phyloP scores from a whole-genome alignment of 2,329 filamentous ascomycete species.

The Sclerotiophoma versabilis region DNA sequence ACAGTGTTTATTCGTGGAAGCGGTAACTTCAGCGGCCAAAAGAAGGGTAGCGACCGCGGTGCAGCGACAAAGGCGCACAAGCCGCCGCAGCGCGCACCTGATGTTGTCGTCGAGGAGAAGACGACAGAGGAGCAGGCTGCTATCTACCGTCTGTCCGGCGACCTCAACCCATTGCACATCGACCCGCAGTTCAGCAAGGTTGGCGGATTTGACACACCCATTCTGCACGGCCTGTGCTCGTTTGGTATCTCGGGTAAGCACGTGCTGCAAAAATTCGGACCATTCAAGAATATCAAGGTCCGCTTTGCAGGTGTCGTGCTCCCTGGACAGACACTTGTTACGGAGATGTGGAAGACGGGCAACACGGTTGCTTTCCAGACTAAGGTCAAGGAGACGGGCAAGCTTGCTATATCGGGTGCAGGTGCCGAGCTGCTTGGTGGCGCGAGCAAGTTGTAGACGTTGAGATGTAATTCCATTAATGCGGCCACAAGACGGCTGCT shows the following conservation, averaged over 20 bases:
- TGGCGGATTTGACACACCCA: slow-evolving; percentile 92
- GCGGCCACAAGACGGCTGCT: slow-evolving; percentile 1
- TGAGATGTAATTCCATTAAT: background rate
- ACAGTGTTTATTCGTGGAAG: slow-evolving; percentile 92
- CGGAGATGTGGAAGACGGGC: slow-evolving; percentile 93
- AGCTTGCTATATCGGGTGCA: slow-evolving; percentile 81
- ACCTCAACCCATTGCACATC: slow-evolving; percentile 95
- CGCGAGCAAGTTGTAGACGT: slow-evolving; percentile 48
- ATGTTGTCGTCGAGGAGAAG: slow-evolving; percentile 82
- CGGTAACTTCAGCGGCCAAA: slow-evolving; percentile 86
- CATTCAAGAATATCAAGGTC: slow-evolving; percentile 91
- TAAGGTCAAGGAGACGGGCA: slow-evolving; percentile 91
- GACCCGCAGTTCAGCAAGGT: slow-evolving; percentile 94
- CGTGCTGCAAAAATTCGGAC: slow-evolving; percentile 81
- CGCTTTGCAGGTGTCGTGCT: slow-evolving; percentile 86
- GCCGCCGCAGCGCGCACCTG: slow-evolving; percentile 77
- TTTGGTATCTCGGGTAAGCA: slow-evolving; percentile 93
- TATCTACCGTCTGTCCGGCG: slow-evolving; percentile 89
- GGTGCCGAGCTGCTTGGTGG: slow-evolving; percentile 75
- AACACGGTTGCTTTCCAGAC: slow-evolving; percentile 83
- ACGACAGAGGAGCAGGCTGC: slow-evolving; percentile 92
- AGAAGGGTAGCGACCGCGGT: slow-evolving; percentile 79
- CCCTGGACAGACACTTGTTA: slow-evolving; percentile 85
- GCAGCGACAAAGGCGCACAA: slow-evolving; percentile 80
- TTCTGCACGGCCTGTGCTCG: slow-evolving; percentile 95